Percentiles rank a stretch among this genome's conserved stretches.
phyloP scores from a whole-genome alignment of 129 eudicot genomes.

The Flaveria bidentis region DNA sequence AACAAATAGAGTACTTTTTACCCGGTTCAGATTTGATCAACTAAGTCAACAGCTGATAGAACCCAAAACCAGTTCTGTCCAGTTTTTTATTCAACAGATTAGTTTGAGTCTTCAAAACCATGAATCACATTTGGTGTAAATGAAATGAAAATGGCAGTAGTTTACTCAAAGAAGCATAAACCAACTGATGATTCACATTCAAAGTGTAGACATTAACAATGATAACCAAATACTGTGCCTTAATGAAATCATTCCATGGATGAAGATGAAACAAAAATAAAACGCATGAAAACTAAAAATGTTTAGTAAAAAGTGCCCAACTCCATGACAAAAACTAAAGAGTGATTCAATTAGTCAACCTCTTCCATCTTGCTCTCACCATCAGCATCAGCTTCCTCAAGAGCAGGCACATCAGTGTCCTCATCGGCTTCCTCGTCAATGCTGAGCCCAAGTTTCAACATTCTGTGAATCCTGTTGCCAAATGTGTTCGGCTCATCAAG shows the following conservation, averaged over 20 bases:
- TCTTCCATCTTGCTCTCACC: constrained; percentile 99
- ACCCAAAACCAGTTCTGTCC: too few relatives aligned
- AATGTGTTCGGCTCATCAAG: constrained; percentile 94
- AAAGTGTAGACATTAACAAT: not conserved
- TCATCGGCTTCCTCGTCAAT: constrained; percentile 81
- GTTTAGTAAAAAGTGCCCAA: not conserved
- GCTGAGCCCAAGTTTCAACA: constrained; percentile 90
- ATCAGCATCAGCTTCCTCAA: constrained; percentile 84
- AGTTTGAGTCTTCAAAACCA: too few relatives aligned
- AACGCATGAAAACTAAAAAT: not conserved
- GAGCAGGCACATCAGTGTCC: constrained; percentile 72
- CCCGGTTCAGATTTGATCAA: too few relatives aligned
- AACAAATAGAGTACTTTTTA: too few relatives aligned
- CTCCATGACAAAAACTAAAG: not conserved
- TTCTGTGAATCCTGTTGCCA: constrained; percentile 91
- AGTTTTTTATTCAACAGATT: too few relatives aligned
- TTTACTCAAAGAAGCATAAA: not conserved
- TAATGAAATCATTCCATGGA: not conserved
- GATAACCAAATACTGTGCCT: constrained; percentile 8
- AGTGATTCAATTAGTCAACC: constrained; percentile 55
- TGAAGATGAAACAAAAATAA: constrained; percentile 2
- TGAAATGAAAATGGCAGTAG: not conserved
- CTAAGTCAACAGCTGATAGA: too few relatives aligned
- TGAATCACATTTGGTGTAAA: too few relatives aligned
- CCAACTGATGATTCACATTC: not conserved